Evolutionary conservation across 495 filamentous ascomycete species (phyloP), one percentile per base, ranked within the genome.

Genomic region (Xylaria castorea): DNA sequence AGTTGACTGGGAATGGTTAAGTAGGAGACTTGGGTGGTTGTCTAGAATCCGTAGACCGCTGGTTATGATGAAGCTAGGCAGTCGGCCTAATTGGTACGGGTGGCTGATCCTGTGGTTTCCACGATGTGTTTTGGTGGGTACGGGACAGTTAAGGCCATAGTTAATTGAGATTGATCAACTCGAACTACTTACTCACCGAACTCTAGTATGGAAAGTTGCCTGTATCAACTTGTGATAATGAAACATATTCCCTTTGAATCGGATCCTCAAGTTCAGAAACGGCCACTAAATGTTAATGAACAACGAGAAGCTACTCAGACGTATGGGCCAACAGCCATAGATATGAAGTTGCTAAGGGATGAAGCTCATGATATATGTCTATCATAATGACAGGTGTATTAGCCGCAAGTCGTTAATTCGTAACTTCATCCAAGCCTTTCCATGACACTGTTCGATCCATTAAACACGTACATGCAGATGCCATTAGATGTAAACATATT

Each of bases 1-100:
- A 86, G 77, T 55, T 86, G 74, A 80, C 53, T 57, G 84, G 84
- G 34, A 82, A 84, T 73, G 67, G 78, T 8, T 84, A 71, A 77
- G 25, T 18, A 9, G 22, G 64, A 3, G 32, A 50, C 34, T 14
- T 6, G 38, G 22, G 11, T 30, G 5, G 22, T 27, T 20, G 25
- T 27, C 22, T 30, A 8, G 3, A 14, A 30, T 48, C 48, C 3
- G 22, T 65, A 53, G 25, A 20, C 46, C n/a, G 62, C 1, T 11
- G 42, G 9, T 20, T 9, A 38, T n/a, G 34, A 12, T 27, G 36
- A 18, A 20, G 62, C 14, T 32, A 1, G 62, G 22, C n/a, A 30
- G 51, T 55, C 3, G n/a, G 3, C 20, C 8, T 22, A 3, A 8
- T 22, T 40, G 34, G 38, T 44, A 42, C 1, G 11, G n/a, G 8